Conservation (phyloP, 1,284 basidiomycete species). For the Farysia itapuensis region DNA sequence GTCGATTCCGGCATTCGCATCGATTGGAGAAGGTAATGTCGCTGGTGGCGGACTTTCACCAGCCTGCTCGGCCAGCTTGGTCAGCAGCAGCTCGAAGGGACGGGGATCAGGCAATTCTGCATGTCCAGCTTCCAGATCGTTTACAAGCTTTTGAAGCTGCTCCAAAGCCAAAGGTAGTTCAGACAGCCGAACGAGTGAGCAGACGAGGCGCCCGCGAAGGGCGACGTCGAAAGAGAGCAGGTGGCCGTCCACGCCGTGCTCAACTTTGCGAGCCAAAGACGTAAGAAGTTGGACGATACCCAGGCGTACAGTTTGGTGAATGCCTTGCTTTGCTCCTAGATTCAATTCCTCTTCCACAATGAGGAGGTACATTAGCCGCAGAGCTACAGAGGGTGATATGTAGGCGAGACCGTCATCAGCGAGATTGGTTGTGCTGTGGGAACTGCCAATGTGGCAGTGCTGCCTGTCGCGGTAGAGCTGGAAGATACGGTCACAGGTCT, state of each 20-base stretch:
- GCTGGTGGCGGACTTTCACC: background rate
- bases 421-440: background rate
- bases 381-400: constrained; percentile 7
- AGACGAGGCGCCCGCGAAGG: background rate
- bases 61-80: constrained; percentile 4
- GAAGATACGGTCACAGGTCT: constrained; percentile 22
- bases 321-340: too few relatives aligned
- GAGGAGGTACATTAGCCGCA: constrained; percentile 23
- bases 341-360: constrained; percentile 23
- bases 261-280: too few relatives aligned
- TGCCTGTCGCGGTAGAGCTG: constrained; percentile 9
- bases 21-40: constrained; percentile 25
- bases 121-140: background rate
- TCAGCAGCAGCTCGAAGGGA: constrained; percentile 30
- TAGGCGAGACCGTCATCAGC: background rate
- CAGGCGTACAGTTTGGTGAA: too few relatives aligned
- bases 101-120: constrained; percentile 9
- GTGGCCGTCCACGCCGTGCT: constrained; percentile 1
- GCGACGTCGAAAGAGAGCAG: background rate
- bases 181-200: background rate
- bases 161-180: background rate
- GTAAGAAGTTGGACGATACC: too few relatives aligned
- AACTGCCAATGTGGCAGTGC: constrained; percentile 5
- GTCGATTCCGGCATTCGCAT: background rate
- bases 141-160: background rate